Evolutionary conservation across 257 asterid species (phyloP).

Genomic region (Asclepias syriaca): DNA sequence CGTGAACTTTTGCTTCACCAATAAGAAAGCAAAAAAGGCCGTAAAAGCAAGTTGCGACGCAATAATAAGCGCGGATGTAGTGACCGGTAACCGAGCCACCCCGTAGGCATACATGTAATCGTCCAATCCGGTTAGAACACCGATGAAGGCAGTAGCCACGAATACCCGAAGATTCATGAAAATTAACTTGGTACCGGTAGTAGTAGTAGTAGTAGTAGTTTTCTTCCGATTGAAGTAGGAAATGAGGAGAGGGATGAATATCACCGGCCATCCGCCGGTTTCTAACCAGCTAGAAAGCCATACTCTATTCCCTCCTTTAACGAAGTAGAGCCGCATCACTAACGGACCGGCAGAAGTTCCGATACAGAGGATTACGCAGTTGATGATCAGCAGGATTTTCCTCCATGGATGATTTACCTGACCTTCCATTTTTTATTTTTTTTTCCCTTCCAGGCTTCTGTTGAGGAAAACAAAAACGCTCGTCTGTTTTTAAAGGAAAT

Average conservation of each 20-base stretch:
- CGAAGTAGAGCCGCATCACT: constrained; percentile 26
- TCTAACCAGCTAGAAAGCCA: constrained; percentile 31
- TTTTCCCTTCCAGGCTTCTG: no score
- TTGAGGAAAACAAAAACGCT: no score
- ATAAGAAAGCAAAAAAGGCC: constrained; percentile 18
- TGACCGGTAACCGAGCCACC: constrained; percentile 23
- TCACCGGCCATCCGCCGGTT: constrained; percentile 24
- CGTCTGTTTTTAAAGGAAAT: no score
- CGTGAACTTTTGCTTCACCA: constrained; percentile 27
- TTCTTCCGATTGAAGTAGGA: constrained; percentile 15
- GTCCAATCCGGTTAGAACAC: constrained; percentile 20
- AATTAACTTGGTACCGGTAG: neutral
- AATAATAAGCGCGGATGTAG: constrained; percentile 22
- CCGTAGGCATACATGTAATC: constrained; percentile 26
- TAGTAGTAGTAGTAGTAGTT: no score
- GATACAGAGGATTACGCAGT: constrained; percentile 13
- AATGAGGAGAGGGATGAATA: constrained; percentile 13
- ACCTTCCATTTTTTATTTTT: constrained; percentile 5
- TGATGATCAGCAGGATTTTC: constrained; percentile 19
- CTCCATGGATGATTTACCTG: constrained; percentile 4
- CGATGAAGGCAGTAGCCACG: constrained; percentile 18
- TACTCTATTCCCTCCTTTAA: constrained; percentile 28
- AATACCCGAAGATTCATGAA: constrained; percentile 10
- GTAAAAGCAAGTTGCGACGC: constrained; percentile 31
- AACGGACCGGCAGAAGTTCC: constrained; percentile 29